Evolutionary conservation across 192 early-diverging fungal species (phyloP).

Genomic region (Rhizophagus sp.): DNA sequence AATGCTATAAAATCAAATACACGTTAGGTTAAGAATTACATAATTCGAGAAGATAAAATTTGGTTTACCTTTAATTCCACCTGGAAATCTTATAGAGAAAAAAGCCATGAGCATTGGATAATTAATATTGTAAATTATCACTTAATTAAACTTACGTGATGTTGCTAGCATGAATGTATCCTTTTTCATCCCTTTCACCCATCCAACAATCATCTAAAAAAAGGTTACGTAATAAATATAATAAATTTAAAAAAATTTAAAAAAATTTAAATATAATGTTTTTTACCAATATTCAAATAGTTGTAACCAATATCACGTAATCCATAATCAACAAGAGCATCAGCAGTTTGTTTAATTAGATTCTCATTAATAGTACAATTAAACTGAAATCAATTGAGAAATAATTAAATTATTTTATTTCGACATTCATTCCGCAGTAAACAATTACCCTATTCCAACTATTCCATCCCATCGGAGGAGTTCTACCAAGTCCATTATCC

Average conservation of each 20-base stretch:
- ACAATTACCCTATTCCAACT: not conserved
- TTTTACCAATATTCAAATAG: slow-evolving; percentile 47
- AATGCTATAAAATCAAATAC: slow-evolving; percentile 45
- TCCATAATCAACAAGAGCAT: slow-evolving; percentile 44
- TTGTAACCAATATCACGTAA: slow-evolving; percentile 51
- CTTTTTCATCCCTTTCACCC: slow-evolving; percentile 36
- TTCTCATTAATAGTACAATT: slow-evolving; percentile 53
- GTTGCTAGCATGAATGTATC: slow-evolving; percentile 38
- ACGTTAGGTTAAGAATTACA: not conserved
- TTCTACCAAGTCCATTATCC: slow-evolving; percentile 9
- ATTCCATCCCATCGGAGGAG: slow-evolving; percentile 14
- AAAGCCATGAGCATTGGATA: not conserved
- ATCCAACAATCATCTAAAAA: slow-evolving; percentile 57
- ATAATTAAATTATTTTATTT: not conserved
- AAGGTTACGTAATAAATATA: not conserved
- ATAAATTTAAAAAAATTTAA: too few relatives aligned
- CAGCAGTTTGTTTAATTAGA: slow-evolving; percentile 49
- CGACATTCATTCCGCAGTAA: not conserved
- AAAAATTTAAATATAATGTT: too few relatives aligned
- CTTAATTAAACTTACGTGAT: slow-evolving; percentile 13
- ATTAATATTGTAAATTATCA: not conserved
- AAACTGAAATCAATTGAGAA: not conserved
- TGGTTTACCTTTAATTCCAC: slow-evolving; percentile 3
- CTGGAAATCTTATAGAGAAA: not conserved
- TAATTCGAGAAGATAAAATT: not conserved